phyloP scores from a whole-genome alignment of 257 asterid species.

The Solanum paucissectum region DNA sequence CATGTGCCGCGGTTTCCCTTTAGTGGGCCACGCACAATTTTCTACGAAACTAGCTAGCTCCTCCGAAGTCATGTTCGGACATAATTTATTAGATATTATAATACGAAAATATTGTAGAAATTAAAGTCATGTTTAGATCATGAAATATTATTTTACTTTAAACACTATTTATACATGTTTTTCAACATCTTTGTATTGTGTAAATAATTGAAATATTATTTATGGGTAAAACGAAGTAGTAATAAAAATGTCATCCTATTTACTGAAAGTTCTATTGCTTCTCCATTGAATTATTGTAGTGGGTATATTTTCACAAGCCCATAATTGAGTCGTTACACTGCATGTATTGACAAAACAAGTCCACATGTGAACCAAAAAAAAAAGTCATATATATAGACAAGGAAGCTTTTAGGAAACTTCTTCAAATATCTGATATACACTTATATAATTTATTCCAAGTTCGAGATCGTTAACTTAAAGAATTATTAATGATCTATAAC shows the following conservation, averaged over 20 bases:
- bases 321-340: background rate
- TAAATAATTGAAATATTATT: background rate
- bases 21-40: background rate
- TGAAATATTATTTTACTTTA: too few species aligned
- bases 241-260: background rate
- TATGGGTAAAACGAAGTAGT: background rate
- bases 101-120: too few species aligned
- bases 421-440: background rate
- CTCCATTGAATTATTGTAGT: background rate
- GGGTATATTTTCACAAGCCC: background rate
- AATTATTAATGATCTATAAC: background rate
- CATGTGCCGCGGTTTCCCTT: conserved; percentile 19
- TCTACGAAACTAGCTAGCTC: background rate
- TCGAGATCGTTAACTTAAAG: background rate
- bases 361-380: background rate
- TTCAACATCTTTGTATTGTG: background rate
- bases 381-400: background rate
- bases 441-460: background rate
- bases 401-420: background rate
- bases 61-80: background rate
- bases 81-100: too few species aligned
- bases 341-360: background rate
- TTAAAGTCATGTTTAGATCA: too few species aligned
- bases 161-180: too few species aligned
- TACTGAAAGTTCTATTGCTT: background rate